Conservation (phyloP, 768 basidiomycete species). For the Trametes maxima region DNA sequence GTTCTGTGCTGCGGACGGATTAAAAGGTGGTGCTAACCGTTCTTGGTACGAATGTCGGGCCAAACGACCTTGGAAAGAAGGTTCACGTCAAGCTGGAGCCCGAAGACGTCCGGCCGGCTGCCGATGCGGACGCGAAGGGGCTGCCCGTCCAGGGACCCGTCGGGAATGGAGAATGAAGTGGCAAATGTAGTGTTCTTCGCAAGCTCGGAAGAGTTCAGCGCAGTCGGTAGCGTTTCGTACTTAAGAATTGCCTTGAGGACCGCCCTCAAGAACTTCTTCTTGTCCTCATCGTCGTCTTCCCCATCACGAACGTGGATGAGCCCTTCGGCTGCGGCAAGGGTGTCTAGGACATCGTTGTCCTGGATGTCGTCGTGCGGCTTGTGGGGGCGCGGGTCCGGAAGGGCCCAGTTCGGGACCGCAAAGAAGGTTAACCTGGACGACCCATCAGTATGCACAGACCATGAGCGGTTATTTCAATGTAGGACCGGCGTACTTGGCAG, state of each 20-base stretch:
- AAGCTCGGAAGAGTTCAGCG: slow-evolving; percentile 41
- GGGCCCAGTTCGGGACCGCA: slow-evolving; percentile 50
- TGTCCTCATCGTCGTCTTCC: slow-evolving; percentile 43
- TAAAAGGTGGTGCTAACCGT: slow-evolving; percentile 43
- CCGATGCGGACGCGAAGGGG: slow-evolving; percentile 48
- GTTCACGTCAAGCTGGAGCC: slow-evolving; percentile 41
- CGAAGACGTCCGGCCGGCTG: slow-evolving; percentile 36
- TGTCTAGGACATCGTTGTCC: slow-evolving; percentile 23
- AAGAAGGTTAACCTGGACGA: slow-evolving; percentile 53
- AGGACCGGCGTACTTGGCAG: slow-evolving; percentile 34
- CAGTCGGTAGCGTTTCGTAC: slow-evolving; percentile 57
- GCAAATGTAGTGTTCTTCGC: slow-evolving; percentile 57
- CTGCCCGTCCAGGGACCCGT: slow-evolving; percentile 46
- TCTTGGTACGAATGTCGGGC: slow-evolving; percentile 46
- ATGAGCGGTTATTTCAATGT: background rate
- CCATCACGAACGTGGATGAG: slow-evolving; percentile 37
- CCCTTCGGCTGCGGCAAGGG: slow-evolving; percentile 33
- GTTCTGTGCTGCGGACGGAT: background rate
- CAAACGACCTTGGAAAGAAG: slow-evolving; percentile 46
- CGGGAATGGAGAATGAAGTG: slow-evolving; percentile 45
- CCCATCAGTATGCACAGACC: background rate
- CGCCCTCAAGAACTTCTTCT: slow-evolving; percentile 49
- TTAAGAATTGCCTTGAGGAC: slow-evolving; percentile 55
- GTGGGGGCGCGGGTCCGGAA: slow-evolving; percentile 35
- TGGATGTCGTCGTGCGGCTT: slow-evolving; percentile 15